These are phyloP conservation scores for Celoporthe dispersa DNA, from an alignment of 2,329 filamentous ascomycete genomes.

Conservation along the genomic window DNA sequence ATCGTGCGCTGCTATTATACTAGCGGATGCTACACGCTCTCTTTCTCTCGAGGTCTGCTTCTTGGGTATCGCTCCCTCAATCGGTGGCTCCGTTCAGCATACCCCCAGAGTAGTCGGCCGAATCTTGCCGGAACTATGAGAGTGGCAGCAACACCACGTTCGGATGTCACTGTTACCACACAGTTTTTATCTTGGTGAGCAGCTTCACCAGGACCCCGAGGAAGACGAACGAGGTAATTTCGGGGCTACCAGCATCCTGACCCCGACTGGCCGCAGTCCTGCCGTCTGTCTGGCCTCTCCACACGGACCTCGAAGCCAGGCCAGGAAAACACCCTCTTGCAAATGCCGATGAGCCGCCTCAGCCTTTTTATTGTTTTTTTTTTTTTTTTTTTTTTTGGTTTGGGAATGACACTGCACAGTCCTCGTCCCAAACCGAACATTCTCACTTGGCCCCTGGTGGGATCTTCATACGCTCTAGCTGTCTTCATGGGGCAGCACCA, in stretches of 20 bases:
- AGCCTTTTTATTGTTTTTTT: background rate
- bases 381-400: no score
- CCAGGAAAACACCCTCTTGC: background rate
- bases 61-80: background rate
- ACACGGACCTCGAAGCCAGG: background rate
- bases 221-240: background rate
- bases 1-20: background rate
- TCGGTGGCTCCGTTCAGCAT: background rate
- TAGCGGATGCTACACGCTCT: background rate
- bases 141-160: background rate
- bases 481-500: background rate
- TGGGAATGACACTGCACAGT: background rate
- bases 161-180: background rate
- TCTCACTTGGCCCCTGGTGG: background rate
- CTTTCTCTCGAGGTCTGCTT: background rate
- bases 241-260: background rate
- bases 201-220: background rate
- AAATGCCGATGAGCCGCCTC: background rate
- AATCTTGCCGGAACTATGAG: background rate
- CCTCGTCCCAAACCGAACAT: background rate
- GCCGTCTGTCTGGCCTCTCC: background rate
- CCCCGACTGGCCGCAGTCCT: background rate
- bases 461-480: background rate
- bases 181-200: background rate
- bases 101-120: background rate